A percentile compares a stretch with the other conserved stretches of the same genome.
Evolutionary conservation across 306 rosid species (phyloP).

Genomic region (Sophora flavescens): DNA sequence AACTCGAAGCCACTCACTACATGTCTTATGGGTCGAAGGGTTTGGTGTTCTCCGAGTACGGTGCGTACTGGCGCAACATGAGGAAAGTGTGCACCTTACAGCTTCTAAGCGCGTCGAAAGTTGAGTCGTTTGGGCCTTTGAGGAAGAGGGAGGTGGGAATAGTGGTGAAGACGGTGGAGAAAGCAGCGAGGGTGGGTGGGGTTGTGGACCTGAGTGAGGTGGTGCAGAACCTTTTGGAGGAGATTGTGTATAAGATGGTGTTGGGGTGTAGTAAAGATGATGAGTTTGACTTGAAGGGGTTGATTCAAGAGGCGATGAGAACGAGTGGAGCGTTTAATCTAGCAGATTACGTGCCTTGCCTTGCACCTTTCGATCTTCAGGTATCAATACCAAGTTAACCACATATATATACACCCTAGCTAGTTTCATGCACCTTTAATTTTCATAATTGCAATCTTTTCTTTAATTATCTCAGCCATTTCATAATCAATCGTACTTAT

Average conservation of each 20-base stretch:
- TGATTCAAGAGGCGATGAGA: background rate
- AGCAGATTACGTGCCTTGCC: slow-evolving; percentile 45
- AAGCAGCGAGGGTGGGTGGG: background rate
- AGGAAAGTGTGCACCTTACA: slow-evolving; percentile 46
- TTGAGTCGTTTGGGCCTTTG: slow-evolving; percentile 7
- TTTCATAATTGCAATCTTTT: too few relatives aligned
- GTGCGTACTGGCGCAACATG: slow-evolving; percentile 51
- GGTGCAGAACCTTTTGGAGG: background rate
- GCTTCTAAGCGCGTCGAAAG: slow-evolving; percentile 37
- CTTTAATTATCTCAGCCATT: too few relatives aligned
- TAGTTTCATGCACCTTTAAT: too few relatives aligned
- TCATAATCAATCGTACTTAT: too few relatives aligned
- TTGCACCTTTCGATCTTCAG: slow-evolving; percentile 46
- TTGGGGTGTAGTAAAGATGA: slow-evolving; percentile 31
- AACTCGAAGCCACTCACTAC: background rate
- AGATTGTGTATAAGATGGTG: slow-evolving; percentile 33
- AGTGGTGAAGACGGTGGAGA: background rate
- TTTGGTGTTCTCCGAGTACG: slow-evolving; percentile 22
- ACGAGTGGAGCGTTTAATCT: slow-evolving; percentile 34
- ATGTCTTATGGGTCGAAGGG: slow-evolving; percentile 32
- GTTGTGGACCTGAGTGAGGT: slow-evolving; percentile 42
- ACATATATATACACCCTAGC: too few relatives aligned
- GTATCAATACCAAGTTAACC: background rate
- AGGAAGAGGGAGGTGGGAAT: slow-evolving; percentile 19
- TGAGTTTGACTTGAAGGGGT: slow-evolving; percentile 36